Base-by-base conservation (phyloP, 1,139 yeast species). In the Hemisphaericaspora lyxosophila region DNA sequence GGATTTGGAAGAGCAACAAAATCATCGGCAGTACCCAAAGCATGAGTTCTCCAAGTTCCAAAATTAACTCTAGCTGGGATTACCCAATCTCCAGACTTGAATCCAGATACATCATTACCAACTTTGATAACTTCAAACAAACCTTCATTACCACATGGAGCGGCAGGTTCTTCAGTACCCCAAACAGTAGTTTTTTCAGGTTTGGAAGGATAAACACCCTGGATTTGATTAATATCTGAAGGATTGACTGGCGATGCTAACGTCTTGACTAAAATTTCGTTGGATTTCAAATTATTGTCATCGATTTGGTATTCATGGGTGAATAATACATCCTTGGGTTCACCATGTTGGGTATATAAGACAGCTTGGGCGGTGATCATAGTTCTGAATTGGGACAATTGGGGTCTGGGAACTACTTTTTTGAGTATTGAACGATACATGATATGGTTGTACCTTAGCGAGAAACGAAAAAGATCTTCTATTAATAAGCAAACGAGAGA, bases 21-120 rank as follows among this genome's bases (percentile, higher is more conserved):
- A 36, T 76, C 67, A 4, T 67, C 57, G 26, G 70, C 73, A 7
- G 58, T 60, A n/a, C 79, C 73, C 43, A 78, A 57, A 7, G 87
- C 85, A 54, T 85, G 92, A 2, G 95, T 80, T 48, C 96, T 77
- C 99, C 99, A 92, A 3, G 98, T 92, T 26, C 98, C 99, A 47
- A 83, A 82, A 54, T 87, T 84, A 13, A 88, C 84, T 26, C 68
- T 64, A n/a, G 78, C 57, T n/a, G 97, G 97, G 34, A 92, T 76
- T 23, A 85, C 89, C 94, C 96, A 89, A 58, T 92, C 97, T 31
- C 97, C 97, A 4, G 69, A 65, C 38, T 69, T 51, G 38, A 89
- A 69, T 1, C 55, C 58, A 9, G 55, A 49, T n/a, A 73, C 78
- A 14, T 64, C 66, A 11, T 56, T 49, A n/a, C 96, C 96, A 15